Percentiles rank a stretch among this genome's conserved stretches.
Evolutionary conservation across 768 basidiomycete genomes (phyloP).

Genomic region (Pholiota molesta): DNA sequence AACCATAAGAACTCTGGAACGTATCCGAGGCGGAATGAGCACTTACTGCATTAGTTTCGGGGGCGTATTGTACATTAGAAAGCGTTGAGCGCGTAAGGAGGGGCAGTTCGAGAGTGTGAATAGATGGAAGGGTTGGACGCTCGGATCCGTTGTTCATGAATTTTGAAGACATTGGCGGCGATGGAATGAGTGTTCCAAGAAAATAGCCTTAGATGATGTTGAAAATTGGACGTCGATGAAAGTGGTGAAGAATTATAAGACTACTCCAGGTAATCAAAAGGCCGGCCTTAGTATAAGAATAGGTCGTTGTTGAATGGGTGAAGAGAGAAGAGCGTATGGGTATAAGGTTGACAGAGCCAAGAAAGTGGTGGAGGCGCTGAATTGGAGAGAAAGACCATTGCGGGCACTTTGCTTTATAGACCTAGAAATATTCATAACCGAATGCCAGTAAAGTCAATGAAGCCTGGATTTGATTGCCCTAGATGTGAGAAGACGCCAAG

Average conservation of each 20-base stretch:
- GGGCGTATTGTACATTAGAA: constrained; percentile 23
- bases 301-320: constrained; percentile 21
- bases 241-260: constrained; percentile 23
- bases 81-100: constrained; percentile 22
- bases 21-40: not conserved
- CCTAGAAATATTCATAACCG: constrained; percentile 17
- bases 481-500: not conserved
- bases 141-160: constrained; percentile 12
- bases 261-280: constrained; percentile 38
- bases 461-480: not conserved
- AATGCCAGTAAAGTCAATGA: constrained; percentile 12
- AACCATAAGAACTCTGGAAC: not conserved
- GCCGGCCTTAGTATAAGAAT: constrained; percentile 37
- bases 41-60: constrained; percentile 22
- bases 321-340: constrained; percentile 19
- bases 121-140: constrained; percentile 57
- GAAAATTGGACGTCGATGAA: constrained; percentile 5
- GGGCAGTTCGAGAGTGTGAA: constrained; percentile 49
- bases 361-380: constrained; percentile 14
- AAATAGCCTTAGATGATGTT: not conserved
- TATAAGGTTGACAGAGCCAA: constrained; percentile 18
- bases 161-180: constrained; percentile 16
- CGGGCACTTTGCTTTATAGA: constrained; percentile 31
- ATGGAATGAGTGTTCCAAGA: constrained; percentile 6
- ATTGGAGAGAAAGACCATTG: constrained; percentile 10